Percentiles rank a stretch among this genome's conserved stretches.
Conservation (phyloP, 345 rosid genomes). For the Garcia nutans region DNA sequence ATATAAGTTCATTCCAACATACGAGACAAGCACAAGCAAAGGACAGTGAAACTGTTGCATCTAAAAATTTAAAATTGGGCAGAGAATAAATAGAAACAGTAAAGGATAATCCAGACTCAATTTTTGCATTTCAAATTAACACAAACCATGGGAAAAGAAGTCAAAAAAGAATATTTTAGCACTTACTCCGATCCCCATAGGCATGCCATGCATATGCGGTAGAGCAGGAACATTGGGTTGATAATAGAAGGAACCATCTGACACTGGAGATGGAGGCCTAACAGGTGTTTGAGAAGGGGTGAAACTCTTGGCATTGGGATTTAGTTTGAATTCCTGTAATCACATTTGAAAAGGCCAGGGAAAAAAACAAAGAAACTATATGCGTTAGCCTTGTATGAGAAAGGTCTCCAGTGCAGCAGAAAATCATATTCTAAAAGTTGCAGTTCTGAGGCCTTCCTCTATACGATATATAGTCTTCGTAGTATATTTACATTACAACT, state of each 20-base stretch:
- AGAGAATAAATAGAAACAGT: background rate
- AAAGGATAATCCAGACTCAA: background rate
- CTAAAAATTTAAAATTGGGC: background rate
- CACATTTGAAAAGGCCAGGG: constrained; percentile 1
- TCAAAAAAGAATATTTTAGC: background rate
- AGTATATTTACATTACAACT: background rate
- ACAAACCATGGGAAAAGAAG: background rate
- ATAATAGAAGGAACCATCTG: constrained; percentile 67
- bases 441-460: background rate
- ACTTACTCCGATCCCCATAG: constrained; percentile 73
- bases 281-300: constrained; percentile 51
- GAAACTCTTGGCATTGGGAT: constrained; percentile 93
- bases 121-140: background rate
- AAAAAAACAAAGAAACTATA: background rate
- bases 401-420: background rate
- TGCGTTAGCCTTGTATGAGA: background rate
- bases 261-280: constrained; percentile 61
- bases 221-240: constrained; percentile 44
- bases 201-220: constrained; percentile 73
- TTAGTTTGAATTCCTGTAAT: constrained; percentile 83
- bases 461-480: background rate
- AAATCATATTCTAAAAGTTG: background rate
- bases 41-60: background rate
- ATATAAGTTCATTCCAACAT: background rate
- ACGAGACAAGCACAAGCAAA: background rate